A percentile compares a stretch with the other conserved stretches of the same genome.
Conservation (phyloP, 305 asterid species). For the Euphrasia arctica region DNA sequence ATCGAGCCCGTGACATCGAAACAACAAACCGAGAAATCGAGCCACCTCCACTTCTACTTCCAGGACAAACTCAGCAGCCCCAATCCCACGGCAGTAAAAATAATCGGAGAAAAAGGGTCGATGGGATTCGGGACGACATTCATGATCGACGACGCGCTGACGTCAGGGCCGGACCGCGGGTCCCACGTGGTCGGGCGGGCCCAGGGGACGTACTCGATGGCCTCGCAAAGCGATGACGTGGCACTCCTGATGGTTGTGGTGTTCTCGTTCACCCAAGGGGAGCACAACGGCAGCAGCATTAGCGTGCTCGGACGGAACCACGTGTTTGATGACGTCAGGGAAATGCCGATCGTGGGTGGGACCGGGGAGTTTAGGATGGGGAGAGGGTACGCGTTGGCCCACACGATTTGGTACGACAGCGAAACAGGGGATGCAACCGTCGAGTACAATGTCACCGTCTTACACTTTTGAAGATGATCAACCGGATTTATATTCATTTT, state of each 20-base stretch:
- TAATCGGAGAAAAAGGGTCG: slow-evolving; percentile 22
- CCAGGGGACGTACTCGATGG: slow-evolving; percentile 40
- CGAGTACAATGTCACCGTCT: slow-evolving; percentile 38
- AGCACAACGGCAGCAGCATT: slow-evolving; percentile 39
- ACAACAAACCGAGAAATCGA: slow-evolving; percentile 28
- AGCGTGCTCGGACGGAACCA: slow-evolving; percentile 48
- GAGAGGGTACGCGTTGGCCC: slow-evolving; percentile 42
- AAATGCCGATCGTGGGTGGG: slow-evolving; percentile 52
- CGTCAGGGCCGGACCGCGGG: slow-evolving; percentile 17
- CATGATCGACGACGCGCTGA: slow-evolving; percentile 40
- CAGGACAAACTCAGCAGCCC: slow-evolving; percentile 31
- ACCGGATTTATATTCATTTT: neutral
- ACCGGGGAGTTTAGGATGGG: slow-evolving; percentile 39
- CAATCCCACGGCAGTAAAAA: slow-evolving; percentile 31
- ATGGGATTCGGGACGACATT: slow-evolving; percentile 32
- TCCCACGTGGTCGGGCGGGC: slow-evolving; percentile 41
- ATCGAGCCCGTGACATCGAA: neutral
- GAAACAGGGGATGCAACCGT: slow-evolving; percentile 42
- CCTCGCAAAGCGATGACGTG: slow-evolving; percentile 34
- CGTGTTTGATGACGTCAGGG: slow-evolving; percentile 36
- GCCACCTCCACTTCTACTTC: slow-evolving; percentile 45
- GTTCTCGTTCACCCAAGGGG: slow-evolving; percentile 32
- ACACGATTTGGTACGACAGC: slow-evolving; percentile 29
- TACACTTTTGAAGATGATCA: slow-evolving; percentile 24
- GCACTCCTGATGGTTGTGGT: slow-evolving; percentile 35